Evolutionary conservation across 1,284 basidiomycete species (phyloP).

Genomic region (Pseudozyma pruni): DNA sequence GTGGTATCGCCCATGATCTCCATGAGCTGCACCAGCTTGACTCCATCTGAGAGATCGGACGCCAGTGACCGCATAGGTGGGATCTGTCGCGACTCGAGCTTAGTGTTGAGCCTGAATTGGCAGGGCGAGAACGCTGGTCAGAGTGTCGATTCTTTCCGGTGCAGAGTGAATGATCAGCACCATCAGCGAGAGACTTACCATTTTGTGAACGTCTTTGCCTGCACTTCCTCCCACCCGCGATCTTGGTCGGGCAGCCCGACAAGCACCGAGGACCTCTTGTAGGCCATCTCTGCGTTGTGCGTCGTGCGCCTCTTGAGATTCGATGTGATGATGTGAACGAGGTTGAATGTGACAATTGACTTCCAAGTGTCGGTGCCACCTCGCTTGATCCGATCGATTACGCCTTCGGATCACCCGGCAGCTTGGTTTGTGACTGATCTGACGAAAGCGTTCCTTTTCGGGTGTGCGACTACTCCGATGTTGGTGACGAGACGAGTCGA

Average conservation of each 20-base stretch:
- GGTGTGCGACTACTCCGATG: no score
- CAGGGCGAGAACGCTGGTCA: not conserved
- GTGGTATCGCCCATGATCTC: constrained; percentile 77
- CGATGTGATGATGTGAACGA: no score
- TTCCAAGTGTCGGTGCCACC: no score
- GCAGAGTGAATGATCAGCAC: no score
- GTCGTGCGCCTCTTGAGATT: not conserved
- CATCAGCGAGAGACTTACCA: constrained; percentile 43
- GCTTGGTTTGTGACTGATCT: no score
- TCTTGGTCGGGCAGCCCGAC: constrained; percentile 61
- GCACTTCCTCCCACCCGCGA: constrained; percentile 63
- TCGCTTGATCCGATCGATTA: no score
- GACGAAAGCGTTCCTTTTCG: no score
- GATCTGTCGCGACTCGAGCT: constrained; percentile 84
- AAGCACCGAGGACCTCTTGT: constrained; percentile 57
- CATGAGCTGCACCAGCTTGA: constrained; percentile 80
- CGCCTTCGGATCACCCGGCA: no score
- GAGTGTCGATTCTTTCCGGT: not conserved
- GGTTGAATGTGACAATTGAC: no score
- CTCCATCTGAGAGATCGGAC: constrained; percentile 91
- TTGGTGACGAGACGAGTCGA: no score
- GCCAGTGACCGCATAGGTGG: constrained; percentile 91
- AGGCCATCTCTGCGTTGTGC: constrained; percentile 44
- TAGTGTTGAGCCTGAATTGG: constrained; percentile 97
- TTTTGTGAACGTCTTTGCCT: constrained; percentile 66